These are phyloP conservation scores for Lecanicillium sp. DNA, from an alignment of 2,329 filamentous ascomycete genomes.

Conservation along the genomic window DNA sequence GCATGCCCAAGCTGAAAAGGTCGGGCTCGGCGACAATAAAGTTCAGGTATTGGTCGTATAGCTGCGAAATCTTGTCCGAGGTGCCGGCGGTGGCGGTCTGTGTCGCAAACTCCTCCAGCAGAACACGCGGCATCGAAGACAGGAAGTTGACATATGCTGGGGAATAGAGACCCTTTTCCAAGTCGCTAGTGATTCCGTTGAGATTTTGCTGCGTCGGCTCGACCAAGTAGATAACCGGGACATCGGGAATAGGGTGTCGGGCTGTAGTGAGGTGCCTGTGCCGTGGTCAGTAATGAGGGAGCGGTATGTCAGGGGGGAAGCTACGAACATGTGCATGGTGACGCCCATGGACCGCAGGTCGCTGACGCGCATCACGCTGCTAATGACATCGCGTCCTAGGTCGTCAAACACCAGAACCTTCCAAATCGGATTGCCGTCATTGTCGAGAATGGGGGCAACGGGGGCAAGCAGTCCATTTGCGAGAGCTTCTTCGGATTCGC, in stretches of 20 bases:
- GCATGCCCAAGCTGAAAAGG: conserved; percentile 88
- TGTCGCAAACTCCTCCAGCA: conserved; percentile 90
- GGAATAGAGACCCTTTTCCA: conserved; percentile 81
- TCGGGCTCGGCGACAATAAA: conserved; percentile 95
- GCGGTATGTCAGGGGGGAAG: too few relatives aligned
- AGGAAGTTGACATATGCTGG: conserved; percentile 97
- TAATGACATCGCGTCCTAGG: conserved; percentile 86
- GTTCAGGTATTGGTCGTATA: conserved; percentile 96
- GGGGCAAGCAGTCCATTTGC: conserved; percentile 59
- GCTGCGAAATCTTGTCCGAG: conserved; percentile 81
- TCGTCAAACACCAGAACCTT: conserved; percentile 96
- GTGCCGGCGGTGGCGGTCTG: conserved; percentile 80
- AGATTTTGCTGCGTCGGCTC: conserved; percentile 80
- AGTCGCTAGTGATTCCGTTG: conserved; percentile 73
- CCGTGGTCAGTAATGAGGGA: too few relatives aligned
- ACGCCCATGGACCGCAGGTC: conserved; percentile 92
- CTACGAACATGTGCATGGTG: conserved; percentile 78
- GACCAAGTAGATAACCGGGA: conserved; percentile 92
- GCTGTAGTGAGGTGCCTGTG: conserved; percentile 73
- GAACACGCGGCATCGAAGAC: conserved; percentile 79
- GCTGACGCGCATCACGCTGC: conserved; percentile 88
- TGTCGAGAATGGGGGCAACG: conserved; percentile 72
- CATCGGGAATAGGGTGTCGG: conserved; percentile 88
- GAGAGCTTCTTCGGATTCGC: conserved; percentile 54
- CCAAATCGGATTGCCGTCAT: conserved; percentile 91